A percentile compares a stretch with the other conserved stretches of the same genome.
Evolutionary conservation across 441 rosid genomes (phyloP).

Genomic region (Metrosideros polymorpha): DNA sequence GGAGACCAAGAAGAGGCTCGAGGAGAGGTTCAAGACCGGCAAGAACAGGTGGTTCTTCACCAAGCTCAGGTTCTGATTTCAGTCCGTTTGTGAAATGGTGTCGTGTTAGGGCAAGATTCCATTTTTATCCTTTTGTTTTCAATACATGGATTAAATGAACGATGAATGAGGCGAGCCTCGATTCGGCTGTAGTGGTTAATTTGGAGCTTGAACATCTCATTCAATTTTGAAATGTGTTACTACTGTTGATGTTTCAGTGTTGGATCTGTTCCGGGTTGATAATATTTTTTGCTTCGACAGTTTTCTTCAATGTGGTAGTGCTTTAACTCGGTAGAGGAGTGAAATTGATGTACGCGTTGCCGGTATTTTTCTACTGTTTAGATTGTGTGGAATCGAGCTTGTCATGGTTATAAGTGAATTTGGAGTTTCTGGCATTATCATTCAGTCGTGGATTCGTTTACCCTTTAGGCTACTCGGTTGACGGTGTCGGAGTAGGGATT

Average conservation of each 20-base stretch:
- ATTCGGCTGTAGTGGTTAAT: neutral
- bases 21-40: neutral
- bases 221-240: neutral
- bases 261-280: neutral
- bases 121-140: neutral
- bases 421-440: neutral
- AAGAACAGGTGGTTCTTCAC: neutral
- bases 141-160: neutral
- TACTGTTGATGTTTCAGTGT: neutral
- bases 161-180: neutral
- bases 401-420: neutral
- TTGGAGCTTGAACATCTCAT: neutral
- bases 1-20: neutral
- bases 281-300: neutral
- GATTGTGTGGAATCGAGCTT: neutral
- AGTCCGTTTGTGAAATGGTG: neutral
- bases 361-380: neutral
- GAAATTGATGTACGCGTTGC: no score
- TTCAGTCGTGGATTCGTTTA: accelerated
- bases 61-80: neutral
- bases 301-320: neutral
- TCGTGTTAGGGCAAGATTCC: neutral
- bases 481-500: accelerated
- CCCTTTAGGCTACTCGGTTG: neutral
- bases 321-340: neutral